Conservation (phyloP, 1,284 basidiomycete genomes). For the Cutaneotrichosporon spelunceum region DNA sequence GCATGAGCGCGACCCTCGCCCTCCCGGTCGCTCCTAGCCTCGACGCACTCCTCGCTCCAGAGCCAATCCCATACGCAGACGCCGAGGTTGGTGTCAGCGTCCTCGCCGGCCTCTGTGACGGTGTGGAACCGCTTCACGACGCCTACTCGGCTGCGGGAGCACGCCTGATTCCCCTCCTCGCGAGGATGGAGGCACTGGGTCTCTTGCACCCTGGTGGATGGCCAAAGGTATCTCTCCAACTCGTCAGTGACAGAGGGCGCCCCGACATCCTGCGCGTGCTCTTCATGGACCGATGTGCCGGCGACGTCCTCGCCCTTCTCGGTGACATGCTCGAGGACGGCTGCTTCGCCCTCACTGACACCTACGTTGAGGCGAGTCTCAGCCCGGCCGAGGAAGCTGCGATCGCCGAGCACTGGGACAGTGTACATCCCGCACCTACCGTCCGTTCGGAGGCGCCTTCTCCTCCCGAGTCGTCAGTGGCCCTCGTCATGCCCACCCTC, state of each 20-base stretch:
- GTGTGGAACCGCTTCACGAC: slow-evolving; percentile 34
- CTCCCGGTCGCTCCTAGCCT: slow-evolving; percentile 40
- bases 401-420: slow-evolving; percentile 29
- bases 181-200: slow-evolving; percentile 37
- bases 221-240: slow-evolving; percentile 12
- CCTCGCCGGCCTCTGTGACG: slow-evolving; percentile 34
- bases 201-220: slow-evolving; percentile 19
- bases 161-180: slow-evolving; percentile 36
- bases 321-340: slow-evolving; percentile 31
- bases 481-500: slow-evolving; percentile 37
- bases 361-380: slow-evolving; percentile 6
- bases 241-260: slow-evolving; percentile 23
- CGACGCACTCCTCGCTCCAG: slow-evolving; percentile 33
- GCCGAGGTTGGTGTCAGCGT: slow-evolving; percentile 39
- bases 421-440: not conserved
- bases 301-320: slow-evolving; percentile 33
- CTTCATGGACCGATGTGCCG: slow-evolving; percentile 32
- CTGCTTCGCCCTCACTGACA: slow-evolving; percentile 31
- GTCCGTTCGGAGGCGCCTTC: not conserved
- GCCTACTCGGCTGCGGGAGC: slow-evolving; percentile 33
- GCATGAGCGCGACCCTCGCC: slow-evolving; percentile 33
- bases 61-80: slow-evolving; percentile 31
- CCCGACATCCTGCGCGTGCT: slow-evolving; percentile 38
- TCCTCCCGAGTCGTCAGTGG: not conserved
- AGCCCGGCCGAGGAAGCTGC: slow-evolving; percentile 23